phyloP scores from a whole-genome alignment of 2,329 filamentous ascomycete genomes.

The Alternaria sp. region DNA sequence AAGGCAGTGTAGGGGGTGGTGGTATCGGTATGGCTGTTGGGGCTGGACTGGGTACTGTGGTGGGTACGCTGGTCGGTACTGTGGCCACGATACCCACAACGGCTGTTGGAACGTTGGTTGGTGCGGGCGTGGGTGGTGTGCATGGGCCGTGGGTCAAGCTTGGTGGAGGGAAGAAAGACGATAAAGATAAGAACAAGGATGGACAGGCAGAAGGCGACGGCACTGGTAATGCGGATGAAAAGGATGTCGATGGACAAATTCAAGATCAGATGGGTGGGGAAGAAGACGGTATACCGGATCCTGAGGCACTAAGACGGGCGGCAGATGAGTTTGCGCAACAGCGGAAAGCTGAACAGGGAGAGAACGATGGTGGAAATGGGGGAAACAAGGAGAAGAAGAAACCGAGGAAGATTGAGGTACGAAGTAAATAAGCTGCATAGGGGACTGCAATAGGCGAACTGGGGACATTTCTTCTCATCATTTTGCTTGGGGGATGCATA shows the following conservation, averaged over 20 bases:
- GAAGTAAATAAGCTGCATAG: conserved; percentile 16
- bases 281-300: conserved; percentile 37
- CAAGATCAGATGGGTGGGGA: conserved; percentile 7
- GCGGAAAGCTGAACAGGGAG: conserved; percentile 6
- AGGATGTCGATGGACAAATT: conserved; percentile 11
- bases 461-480: not conserved
- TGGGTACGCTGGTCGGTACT: conserved; percentile 52
- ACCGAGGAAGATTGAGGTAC: conserved; percentile 40
- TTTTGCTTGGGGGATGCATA: not conserved
- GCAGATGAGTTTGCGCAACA: conserved; percentile 24
- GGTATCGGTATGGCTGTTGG: conserved; percentile 54
- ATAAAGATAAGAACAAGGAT: conserved; percentile 9
- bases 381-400: conserved; percentile 27
- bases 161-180: conserved; percentile 27
- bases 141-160: conserved; percentile 56
- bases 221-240: conserved; percentile 8
- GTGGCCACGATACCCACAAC: conserved; percentile 53
- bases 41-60: conserved; percentile 53
- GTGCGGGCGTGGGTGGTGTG: conserved; percentile 52
- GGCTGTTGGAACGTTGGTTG: conserved; percentile 52
- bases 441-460: not conserved
- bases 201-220: conserved; percentile 20
- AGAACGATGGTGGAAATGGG: conserved; percentile 5
- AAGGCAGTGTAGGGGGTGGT: conserved; percentile 52
- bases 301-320: conserved; percentile 31